Base-by-base conservation (phyloP, 495 filamentous ascomycete species). In the Pseudotulostoma volvatum region DNA sequence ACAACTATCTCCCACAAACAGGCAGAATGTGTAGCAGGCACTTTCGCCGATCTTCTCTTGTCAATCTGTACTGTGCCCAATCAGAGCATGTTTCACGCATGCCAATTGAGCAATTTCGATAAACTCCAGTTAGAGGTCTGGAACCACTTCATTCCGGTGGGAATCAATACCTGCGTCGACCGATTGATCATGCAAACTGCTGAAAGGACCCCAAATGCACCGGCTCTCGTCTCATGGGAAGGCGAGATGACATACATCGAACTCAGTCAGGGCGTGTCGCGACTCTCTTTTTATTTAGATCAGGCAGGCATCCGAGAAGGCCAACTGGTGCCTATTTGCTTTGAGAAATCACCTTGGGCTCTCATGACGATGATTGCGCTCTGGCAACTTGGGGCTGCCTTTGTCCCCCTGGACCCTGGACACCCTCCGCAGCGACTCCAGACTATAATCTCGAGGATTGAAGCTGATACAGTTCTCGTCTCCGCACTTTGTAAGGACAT, bases 351-450 rank as follows among this genome's bases (percentile, higher is more conserved):
- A 0, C 39, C 36, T 0, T 68, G 62, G 61, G 47, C 52, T 0
- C 18, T 56, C 3, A 47, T 70, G 5, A 46, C 56, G 2, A 49
- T 59, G 20, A 46, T 66, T 7, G 64, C 55, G 1, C 50, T 71
- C 2, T 34, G 66, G 7, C 63, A 60, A 44, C 60, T 66, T 18
- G 70, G 70, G 2, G 61, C 54, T 16, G 63, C 55, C 0, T 64
- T 64, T 50, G 56, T 71, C 7, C 53, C 54, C 2, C 42, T 76
- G 5, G 67, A 74, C 42, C 55, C 61, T 3, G 42, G 46, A 0
- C 53, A 68, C 17, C 70, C 72, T 0, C 47, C 54, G 39, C 54
- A 53, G 3, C 57, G 71, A 11, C 49, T 71, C 31, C 44, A 55
- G 18, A 53, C 46, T 15, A 67, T 75, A 36, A 52, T 73, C 9